A percentile compares a stretch with the other conserved stretches of the same genome.
Evolutionary conservation across 1,284 basidiomycete species (phyloP).

Genomic region (Apiotrichum veenhuisii): DNA sequence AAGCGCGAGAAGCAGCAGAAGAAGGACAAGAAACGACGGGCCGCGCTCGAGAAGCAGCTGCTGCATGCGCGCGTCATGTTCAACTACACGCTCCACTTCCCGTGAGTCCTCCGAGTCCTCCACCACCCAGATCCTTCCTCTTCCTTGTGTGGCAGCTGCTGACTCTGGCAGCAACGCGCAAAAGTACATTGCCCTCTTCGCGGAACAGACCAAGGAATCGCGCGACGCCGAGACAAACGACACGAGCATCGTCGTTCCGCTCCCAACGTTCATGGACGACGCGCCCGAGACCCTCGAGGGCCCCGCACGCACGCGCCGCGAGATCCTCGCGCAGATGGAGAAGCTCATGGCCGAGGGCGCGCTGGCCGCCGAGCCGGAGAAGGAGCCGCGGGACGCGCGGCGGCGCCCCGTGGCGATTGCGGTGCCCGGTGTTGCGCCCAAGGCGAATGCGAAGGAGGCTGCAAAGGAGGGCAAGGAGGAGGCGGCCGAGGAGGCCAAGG

Average conservation of each 20-base stretch:
- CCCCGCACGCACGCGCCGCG: constrained; percentile 58
- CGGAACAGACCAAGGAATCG: background rate
- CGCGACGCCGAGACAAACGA: constrained; percentile 18
- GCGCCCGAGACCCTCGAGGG: constrained; percentile 28
- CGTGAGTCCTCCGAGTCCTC: constrained; percentile 52
- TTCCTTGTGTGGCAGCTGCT: background rate
- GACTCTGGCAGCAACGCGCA: constrained; percentile 59
- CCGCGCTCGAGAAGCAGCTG: constrained; percentile 54
- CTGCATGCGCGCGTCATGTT: constrained; percentile 65
- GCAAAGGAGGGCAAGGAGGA: constrained; percentile 21
- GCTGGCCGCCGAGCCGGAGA: constrained; percentile 62
- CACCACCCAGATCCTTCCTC: background rate
- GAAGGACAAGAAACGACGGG: background rate
- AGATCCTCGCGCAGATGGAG: constrained; percentile 61
- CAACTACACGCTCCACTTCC: constrained; percentile 66
- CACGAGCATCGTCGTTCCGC: constrained; percentile 26
- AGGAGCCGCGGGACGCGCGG: constrained; percentile 11
- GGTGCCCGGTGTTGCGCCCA: constrained; percentile 13
- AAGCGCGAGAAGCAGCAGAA: no score
- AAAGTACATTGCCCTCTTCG: constrained; percentile 79
- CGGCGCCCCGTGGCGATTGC: background rate
- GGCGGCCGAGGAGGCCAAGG: background rate
- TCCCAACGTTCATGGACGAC: constrained; percentile 53
- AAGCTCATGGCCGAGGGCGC: constrained; percentile 63
- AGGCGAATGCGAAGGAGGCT: constrained; percentile 17